Evolutionary conservation across 2,329 filamentous ascomycete species (phyloP).

Genomic region (Apiospora malaysiana): DNA sequence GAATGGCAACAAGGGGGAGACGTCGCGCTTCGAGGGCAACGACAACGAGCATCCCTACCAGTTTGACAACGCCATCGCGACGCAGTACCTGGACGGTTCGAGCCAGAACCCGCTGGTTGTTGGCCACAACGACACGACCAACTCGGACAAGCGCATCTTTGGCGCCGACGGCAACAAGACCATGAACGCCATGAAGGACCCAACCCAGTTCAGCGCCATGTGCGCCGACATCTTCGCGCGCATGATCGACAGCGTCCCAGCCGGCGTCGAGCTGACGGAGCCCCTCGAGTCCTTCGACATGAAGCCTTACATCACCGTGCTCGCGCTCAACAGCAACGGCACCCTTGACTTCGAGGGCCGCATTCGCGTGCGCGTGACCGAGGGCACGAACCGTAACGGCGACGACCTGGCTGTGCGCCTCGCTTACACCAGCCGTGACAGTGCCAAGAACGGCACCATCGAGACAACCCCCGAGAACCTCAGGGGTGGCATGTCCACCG

Average conservation of each 20-base stretch:
- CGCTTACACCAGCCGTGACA: conserved; percentile 30
- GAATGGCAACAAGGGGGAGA: conserved; percentile 43
- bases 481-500: conserved; percentile 31
- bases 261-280: conserved; percentile 36
- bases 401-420: conserved; percentile 32
- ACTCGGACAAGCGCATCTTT: conserved; percentile 52
- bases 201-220: conserved; percentile 43
- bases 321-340: conserved; percentile 36
- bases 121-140: conserved; percentile 43
- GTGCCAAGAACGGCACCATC: conserved; percentile 25
- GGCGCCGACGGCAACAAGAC: conserved; percentile 50
- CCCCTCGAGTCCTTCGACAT: conserved; percentile 37
- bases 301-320: conserved; percentile 39
- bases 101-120: conserved; percentile 51
- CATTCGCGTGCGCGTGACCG: conserved; percentile 22
- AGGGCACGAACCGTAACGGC: conserved; percentile 27
- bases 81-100: conserved; percentile 48
- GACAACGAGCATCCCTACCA: conserved; percentile 27
- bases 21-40: conserved; percentile 38
- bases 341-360: conserved; percentile 20
- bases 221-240: conserved; percentile 39
- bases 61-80: conserved; percentile 52
- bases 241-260: conserved; percentile 45
- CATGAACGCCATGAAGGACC: conserved; percentile 46
- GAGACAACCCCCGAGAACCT: conserved; percentile 21